Evolutionary conservation across 176 grass and related monocot genomes (phyloP).

Genomic region (Miscanthus lutarioriparius): DNA sequence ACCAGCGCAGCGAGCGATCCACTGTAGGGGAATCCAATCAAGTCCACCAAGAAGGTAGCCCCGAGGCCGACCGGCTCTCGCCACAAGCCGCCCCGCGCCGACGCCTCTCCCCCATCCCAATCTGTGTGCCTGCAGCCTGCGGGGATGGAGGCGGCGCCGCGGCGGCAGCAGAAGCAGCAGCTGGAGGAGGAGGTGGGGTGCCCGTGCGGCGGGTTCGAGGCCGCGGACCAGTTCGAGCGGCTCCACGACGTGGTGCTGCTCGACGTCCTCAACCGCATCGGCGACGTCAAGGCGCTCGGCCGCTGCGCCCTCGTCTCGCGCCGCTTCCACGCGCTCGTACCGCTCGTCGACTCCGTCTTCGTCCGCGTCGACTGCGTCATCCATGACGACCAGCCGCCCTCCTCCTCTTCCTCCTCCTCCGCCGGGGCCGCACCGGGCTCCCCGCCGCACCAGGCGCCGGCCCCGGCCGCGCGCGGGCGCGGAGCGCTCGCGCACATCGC

Average conservation of each 20-base stretch:
- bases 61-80: neutral
- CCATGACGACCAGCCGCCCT: constrained; percentile 49
- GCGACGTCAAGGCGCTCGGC: constrained; percentile 86
- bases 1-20: neutral
- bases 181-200: neutral
- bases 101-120: constrained; percentile 32
- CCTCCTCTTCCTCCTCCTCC: neutral
- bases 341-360: constrained; percentile 83
- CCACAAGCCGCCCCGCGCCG: neutral
- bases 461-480: neutral
- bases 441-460: neutral
- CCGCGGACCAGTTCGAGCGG: constrained; percentile 71
- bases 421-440: neutral
- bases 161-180: neutral
- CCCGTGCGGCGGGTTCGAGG: neutral
- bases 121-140: constrained; percentile 6
- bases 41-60: neutral
- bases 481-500: constrained; percentile 60
- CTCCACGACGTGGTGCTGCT: constrained; percentile 82
- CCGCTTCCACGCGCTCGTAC: constrained; percentile 77
- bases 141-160: constrained; percentile 4
- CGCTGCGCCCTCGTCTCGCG: constrained; percentile 74
- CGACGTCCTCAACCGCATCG: constrained; percentile 74
- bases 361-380: constrained; percentile 93
- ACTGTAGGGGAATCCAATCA: constrained; percentile 15